Base-by-base conservation (phyloP, 306 rosid species). In the Corylus americana region DNA sequence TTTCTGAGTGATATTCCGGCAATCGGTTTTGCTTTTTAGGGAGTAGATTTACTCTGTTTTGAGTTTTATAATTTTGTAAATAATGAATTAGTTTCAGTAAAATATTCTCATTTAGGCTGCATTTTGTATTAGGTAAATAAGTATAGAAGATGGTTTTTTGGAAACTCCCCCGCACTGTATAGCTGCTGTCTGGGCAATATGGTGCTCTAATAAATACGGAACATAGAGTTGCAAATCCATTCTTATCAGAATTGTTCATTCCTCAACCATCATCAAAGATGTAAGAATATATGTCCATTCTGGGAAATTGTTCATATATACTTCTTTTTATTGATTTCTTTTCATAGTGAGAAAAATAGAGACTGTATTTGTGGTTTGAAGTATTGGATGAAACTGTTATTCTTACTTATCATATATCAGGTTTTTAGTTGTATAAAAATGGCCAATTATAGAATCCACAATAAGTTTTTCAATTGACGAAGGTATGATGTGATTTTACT, bases 21-120 rank as follows among this genome's bases (percentile, higher is more conserved):
- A 62, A 6, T 39, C 73, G 76, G 39, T 69, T 57, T 17, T 57
- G 64, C 66, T 25, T 58, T 17, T 66, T 66, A 9, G 64, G 25
- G 13, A 2, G 35, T 58, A 22, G 31, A 13, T 35, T 64, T 5
- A 20, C 4, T 35, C 44, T 64, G 47, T 22, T 17, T 71, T 39
- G 35, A 59, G 39, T 27, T 69, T 25, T 55, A 3, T 11, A 18
- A 13, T 70, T 4, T 58, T 45, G 27, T 57, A 45, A 55, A 27
- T 35, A n/a, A 78, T 45, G 53, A 44, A 66, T 44, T 71, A 29
- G 59, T 44, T 62, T 18, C 48, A 58, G 44, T 17, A 9, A 67
- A 20, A 7, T 67, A 67, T 18, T 67, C 49, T 67, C 3, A 7
- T 39, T 8, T 18, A 1, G 50, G 72, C 72, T 39, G 72, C 72